Evolutionary conservation across 2,329 filamentous ascomycete species (phyloP).

Genomic region (Hymenoscyphus salicellus): DNA sequence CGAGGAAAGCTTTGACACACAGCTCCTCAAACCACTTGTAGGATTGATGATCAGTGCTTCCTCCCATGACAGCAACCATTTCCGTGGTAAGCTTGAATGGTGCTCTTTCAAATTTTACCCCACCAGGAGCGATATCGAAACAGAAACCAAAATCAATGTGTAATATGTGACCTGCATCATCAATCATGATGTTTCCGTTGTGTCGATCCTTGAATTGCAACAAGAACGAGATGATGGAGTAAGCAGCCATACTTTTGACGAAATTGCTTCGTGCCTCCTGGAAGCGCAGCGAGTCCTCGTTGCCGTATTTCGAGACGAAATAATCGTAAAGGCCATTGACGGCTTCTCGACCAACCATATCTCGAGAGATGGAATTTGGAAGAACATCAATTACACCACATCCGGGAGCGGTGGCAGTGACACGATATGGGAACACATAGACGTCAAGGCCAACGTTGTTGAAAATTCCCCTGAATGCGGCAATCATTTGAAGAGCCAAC

Average conservation of each 20-base stretch:
- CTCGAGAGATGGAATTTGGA: slow-evolving; percentile 94
- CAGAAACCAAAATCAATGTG: slow-evolving; percentile 99
- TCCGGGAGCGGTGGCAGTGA: slow-evolving; percentile 93
- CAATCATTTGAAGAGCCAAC: slow-evolving; percentile 94
- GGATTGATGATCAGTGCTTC: slow-evolving; percentile 75
- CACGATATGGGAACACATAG: slow-evolving; percentile 94
- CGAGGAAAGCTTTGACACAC: slow-evolving; percentile 91
- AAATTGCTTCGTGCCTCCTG: slow-evolving; percentile 96
- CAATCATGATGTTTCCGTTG: slow-evolving; percentile 99
- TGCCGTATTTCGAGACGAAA: slow-evolving; percentile 95
- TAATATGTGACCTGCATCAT: slow-evolving; percentile 93
- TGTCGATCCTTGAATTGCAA: slow-evolving; percentile 99
- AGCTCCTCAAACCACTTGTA: slow-evolving; percentile 97
- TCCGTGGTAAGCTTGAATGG: slow-evolving; percentile 97
- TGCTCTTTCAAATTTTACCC: slow-evolving; percentile 94
- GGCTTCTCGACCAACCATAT: slow-evolving; percentile 97
- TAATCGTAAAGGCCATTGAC: slow-evolving; percentile 99
- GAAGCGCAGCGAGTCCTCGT: slow-evolving; percentile 90
- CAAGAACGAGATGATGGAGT: slow-evolving; percentile 93
- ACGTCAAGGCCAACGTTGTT: slow-evolving; percentile 91
- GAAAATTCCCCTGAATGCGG: slow-evolving; percentile 96
- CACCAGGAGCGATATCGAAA: slow-evolving; percentile 96
- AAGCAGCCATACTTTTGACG: slow-evolving; percentile 98
- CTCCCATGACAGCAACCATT: slow-evolving; percentile 99
- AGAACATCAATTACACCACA: slow-evolving; percentile 98